These are phyloP conservation scores for Massarina eburnea DNA, from an alignment of 2,329 filamentous ascomycete species.

Conservation along the genomic window DNA sequence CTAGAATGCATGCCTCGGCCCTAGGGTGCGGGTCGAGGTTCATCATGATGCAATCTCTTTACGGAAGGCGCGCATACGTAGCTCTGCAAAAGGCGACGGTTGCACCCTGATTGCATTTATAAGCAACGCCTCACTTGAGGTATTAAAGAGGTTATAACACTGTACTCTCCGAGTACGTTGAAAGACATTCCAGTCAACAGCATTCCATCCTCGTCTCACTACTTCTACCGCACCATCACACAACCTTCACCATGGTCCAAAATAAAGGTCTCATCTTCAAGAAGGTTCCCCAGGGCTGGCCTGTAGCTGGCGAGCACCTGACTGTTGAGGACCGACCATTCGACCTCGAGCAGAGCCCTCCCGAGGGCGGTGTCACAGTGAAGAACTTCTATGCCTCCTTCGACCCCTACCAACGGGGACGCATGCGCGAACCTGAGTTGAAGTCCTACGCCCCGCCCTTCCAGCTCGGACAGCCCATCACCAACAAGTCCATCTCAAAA, in stretches of 20 bases:
- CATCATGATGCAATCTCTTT: constrained; percentile 9
- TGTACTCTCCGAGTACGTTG: too few relatives aligned
- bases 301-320: constrained; percentile 71
- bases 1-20: neutral
- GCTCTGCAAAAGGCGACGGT: neutral
- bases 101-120: too few relatives aligned
- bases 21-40: neutral
- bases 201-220: neutral
- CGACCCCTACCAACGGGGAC: constrained; percentile 82
- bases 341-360: constrained; percentile 62
- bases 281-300: constrained; percentile 65
- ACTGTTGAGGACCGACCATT: constrained; percentile 66
- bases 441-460: constrained; percentile 72
- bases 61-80: neutral
- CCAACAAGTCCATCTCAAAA: constrained; percentile 64
- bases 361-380: constrained; percentile 67
- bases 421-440: constrained; percentile 66
- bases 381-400: constrained; percentile 74
- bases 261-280: constrained; percentile 81
- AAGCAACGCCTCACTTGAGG: too few relatives aligned
- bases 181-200: too few relatives aligned
- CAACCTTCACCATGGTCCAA: constrained; percentile 49
- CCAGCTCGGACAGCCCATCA: constrained; percentile 63
- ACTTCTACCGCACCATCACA: neutral
- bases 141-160: too few relatives aligned